Evolutionary conservation across 257 asterid genomes (phyloP).

Genomic region (Solanum bulbocastanum): DNA sequence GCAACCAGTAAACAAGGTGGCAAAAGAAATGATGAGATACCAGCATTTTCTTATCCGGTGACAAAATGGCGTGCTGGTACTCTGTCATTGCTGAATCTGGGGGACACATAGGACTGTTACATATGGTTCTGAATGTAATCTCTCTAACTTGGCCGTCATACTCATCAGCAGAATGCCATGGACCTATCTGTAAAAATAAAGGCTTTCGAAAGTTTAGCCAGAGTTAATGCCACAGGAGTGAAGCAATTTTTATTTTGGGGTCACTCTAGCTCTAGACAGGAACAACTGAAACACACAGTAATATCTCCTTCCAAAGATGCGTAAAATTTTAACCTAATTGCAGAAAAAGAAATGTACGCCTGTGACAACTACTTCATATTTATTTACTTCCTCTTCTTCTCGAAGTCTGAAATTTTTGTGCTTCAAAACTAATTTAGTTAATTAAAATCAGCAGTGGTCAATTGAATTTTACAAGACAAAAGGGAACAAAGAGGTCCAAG

Average conservation of each 20-base stretch:
- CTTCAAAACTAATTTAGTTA: neutral
- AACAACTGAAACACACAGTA: neutral
- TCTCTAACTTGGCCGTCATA: slow-evolving; percentile 84
- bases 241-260: neutral
- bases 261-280: neutral
- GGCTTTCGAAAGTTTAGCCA: neutral
- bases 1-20: neutral
- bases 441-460: neutral
- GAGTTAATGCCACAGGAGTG: neutral
- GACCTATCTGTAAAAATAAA: slow-evolving; percentile 54
- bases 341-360: neutral
- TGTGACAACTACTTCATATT: neutral
- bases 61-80: slow-evolving; percentile 56
- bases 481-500: neutral
- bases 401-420: neutral
- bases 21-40: slow-evolving; percentile 17
- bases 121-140: slow-evolving; percentile 58
- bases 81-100: slow-evolving; percentile 92
- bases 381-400: neutral
- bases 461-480: neutral
- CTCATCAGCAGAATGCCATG: slow-evolving; percentile 73
- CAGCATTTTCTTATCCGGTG: slow-evolving; percentile 64
- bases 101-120: slow-evolving; percentile 90
- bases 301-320: neutral
- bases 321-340: neutral